Conservation (phyloP, 129 eudicot genomes). For the Apium graveolens region DNA sequence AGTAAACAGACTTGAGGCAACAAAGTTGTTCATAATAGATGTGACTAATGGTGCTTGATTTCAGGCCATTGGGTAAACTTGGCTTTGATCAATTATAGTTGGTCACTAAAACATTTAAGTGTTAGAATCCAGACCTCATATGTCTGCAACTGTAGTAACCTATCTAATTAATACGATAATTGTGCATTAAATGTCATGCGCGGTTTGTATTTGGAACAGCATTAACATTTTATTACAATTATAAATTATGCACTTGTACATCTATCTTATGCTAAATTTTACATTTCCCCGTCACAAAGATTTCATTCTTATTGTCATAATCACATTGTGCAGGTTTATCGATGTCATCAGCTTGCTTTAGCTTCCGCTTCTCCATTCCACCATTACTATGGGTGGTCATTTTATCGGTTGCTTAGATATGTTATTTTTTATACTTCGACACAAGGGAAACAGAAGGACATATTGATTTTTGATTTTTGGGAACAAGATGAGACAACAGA, state of each 20-base stretch:
- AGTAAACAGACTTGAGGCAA: neutral
- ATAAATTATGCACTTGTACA: neutral
- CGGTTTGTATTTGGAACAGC: neutral
- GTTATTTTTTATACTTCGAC: constrained; percentile 2
- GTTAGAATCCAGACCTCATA: neutral
- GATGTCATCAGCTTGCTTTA: neutral
- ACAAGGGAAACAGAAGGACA: neutral
- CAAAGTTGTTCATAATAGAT: neutral
- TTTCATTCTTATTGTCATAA: neutral
- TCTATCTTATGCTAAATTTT: neutral
- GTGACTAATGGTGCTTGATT: neutral
- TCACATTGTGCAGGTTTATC: constrained; percentile 3
- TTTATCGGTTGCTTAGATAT: neutral
- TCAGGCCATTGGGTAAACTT: neutral
- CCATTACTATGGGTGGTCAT: neutral
- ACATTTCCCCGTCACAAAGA: neutral
- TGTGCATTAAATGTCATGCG: neutral
- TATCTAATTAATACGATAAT: neutral
- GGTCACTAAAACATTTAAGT: neutral
- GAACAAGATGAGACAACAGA: constrained; percentile 12
- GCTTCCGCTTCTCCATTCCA: neutral
- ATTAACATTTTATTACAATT: neutral
- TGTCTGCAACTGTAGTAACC: neutral
- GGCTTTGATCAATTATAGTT: neutral
- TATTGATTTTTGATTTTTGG: neutral